phyloP scores from a whole-genome alignment of 2,329 filamentous ascomycete species.

The Setomelanomma holmii region DNA sequence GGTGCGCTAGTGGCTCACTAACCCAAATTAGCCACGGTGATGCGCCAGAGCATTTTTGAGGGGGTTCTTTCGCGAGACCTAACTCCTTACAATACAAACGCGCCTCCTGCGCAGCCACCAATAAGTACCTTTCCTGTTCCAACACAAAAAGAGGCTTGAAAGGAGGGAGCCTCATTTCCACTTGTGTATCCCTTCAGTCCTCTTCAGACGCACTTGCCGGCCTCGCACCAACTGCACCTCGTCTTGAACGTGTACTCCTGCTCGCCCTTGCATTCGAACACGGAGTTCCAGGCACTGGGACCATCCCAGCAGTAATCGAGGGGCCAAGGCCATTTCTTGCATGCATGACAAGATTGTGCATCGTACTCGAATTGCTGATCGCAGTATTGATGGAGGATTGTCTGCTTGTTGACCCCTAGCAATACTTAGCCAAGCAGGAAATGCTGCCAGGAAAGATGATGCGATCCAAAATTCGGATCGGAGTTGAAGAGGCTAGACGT shows the following conservation, averaged over 20 bases:
- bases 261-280: conserved; percentile 17
- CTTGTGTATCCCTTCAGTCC: background rate
- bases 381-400: conserved; percentile 25
- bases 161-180: no score
- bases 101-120: no score
- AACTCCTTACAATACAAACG: no score
- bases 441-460: background rate
- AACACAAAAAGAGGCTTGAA: no score
- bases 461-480: no score
- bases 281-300: conserved; percentile 18
- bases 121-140: no score
- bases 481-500: background rate
- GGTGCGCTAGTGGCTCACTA: background rate
- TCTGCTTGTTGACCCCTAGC: conserved; percentile 19
- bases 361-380: conserved; percentile 19
- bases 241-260: conserved; percentile 11
- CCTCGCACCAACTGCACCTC: conserved; percentile 14
- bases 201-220: conserved; percentile 6
- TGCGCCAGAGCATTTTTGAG: background rate
- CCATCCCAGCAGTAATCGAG: conserved; percentile 19
- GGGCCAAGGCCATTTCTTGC: conserved; percentile 16
- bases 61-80: background rate
- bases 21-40: background rate
- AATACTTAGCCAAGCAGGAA: no score
- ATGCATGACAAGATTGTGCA: conserved; percentile 23